Conservation (phyloP, 2,329 filamentous ascomycete genomes). For the Exophiala sideris region DNA sequence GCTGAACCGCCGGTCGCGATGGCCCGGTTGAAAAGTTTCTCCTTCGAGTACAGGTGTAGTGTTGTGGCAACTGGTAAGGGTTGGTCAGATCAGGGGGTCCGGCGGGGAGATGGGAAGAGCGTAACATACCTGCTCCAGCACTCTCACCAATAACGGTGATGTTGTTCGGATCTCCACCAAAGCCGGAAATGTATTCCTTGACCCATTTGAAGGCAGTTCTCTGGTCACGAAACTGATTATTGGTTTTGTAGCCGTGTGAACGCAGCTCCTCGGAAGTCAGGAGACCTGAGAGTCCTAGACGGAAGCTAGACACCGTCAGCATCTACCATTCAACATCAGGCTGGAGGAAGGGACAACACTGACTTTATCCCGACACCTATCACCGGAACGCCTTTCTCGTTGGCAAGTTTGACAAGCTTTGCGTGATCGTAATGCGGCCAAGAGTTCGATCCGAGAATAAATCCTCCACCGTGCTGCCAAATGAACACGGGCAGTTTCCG, state of each 20-base stretch:
- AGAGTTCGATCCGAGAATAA: slow-evolving; percentile 54
- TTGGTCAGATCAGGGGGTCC: not conserved
- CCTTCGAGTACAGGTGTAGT: slow-evolving; percentile 36
- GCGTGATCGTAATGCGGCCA: slow-evolving; percentile 53
- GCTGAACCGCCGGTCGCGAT: slow-evolving; percentile 45
- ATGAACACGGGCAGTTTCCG: slow-evolving; percentile 55
- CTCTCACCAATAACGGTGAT: slow-evolving; percentile 46
- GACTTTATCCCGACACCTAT: slow-evolving; percentile 48
- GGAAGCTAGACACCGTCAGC: slow-evolving; percentile 40
- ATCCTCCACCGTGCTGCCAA: slow-evolving; percentile 59
- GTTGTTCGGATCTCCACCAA: slow-evolving; percentile 41
- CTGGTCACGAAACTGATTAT: slow-evolving; percentile 45
- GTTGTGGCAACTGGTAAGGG: slow-evolving; percentile 31
- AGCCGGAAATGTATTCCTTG: slow-evolving; percentile 39
- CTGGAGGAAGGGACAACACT: slow-evolving; percentile 12
- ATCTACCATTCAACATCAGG: too few species aligned
- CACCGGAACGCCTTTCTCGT: slow-evolving; percentile 44
- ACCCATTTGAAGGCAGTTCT: slow-evolving; percentile 40
- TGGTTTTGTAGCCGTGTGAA: slow-evolving; percentile 43
- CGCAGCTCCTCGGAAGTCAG: slow-evolving; percentile 49
- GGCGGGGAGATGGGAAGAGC: not conserved
- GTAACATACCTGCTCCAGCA: slow-evolving; percentile 44
- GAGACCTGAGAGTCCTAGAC: slow-evolving; percentile 44
- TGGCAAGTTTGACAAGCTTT: slow-evolving; percentile 45
- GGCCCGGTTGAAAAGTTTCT: slow-evolving; percentile 41